Conservation (phyloP, 176 grass and related monocot species). For the Lolium rigidum region DNA sequence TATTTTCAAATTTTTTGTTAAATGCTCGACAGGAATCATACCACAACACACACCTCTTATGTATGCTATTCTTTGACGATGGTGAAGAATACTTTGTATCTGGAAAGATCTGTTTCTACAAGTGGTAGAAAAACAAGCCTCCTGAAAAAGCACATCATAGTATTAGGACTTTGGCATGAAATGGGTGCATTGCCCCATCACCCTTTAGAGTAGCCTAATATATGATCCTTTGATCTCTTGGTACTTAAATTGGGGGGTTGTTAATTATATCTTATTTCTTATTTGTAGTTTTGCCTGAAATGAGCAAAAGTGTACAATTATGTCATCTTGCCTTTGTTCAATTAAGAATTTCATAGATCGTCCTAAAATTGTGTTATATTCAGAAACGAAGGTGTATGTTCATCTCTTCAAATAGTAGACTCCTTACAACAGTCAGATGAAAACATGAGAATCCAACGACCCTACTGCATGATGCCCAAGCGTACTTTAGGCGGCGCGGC, state of each 20-base stretch:
- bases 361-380: constrained; percentile 57
- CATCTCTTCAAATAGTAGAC: constrained; percentile 43
- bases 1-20: no score
- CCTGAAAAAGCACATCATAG: background rate
- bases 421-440: background rate
- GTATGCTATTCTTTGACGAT: background rate
- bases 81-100: background rate
- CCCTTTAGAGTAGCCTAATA: background rate
- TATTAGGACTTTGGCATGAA: no score
- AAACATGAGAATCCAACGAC: no score
- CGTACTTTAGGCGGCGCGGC: no score
- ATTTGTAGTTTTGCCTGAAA: background rate
- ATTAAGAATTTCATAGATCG: constrained; percentile 77
- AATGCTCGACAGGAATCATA: background rate
- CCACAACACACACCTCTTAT: background rate
- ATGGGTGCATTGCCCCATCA: background rate
- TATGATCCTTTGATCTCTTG: background rate
- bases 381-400: no score
- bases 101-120: background rate
- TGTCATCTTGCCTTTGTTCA: constrained; percentile 24
- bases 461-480: no score
- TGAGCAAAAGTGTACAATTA: background rate
- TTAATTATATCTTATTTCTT: background rate
- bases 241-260: background rate
- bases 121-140: background rate